Percentiles rank a stretch among this genome's conserved stretches.
These are phyloP conservation scores for Rhexocercosporidium sp. DNA, from an alignment of 2,329 filamentous ascomycete genomes.

Conservation along the genomic window DNA sequence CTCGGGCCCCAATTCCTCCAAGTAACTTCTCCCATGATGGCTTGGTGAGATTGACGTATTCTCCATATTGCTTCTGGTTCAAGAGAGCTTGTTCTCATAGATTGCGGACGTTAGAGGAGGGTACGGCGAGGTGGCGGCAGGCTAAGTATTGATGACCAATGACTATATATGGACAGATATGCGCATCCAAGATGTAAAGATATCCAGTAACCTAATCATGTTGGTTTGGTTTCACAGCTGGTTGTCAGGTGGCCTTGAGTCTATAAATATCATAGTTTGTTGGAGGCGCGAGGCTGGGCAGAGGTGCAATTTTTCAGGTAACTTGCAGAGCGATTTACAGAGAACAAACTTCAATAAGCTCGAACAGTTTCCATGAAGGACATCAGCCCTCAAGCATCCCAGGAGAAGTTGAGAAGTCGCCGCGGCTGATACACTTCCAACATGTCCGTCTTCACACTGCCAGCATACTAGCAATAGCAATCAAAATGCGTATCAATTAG, in stretches of 20 bases:
- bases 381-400: background rate
- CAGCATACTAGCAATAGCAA: too few relatives aligned
- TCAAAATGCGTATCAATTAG: too few relatives aligned
- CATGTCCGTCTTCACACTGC: background rate
- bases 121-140: background rate
- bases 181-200: background rate
- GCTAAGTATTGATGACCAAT: too few relatives aligned
- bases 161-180: background rate
- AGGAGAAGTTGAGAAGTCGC: background rate
- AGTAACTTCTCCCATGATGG: too few relatives aligned
- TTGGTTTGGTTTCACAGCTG: background rate
- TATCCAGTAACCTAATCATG: background rate
- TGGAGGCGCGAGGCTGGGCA: too few relatives aligned
- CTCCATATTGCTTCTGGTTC: background rate
- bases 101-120: background rate
- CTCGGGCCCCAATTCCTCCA: background rate
- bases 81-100: background rate
- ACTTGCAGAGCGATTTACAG: too few relatives aligned
- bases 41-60: background rate
- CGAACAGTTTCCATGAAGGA: background rate
- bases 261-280: too few relatives aligned
- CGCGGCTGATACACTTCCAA: background rate
- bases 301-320: too few relatives aligned
- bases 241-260: background rate
- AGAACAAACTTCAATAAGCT: too few relatives aligned